A percentile compares a stretch with the other conserved stretches of the same genome.
phyloP scores from a whole-genome alignment of 192 early-diverging fungal species.

The Backusella parvicylindrica region DNA sequence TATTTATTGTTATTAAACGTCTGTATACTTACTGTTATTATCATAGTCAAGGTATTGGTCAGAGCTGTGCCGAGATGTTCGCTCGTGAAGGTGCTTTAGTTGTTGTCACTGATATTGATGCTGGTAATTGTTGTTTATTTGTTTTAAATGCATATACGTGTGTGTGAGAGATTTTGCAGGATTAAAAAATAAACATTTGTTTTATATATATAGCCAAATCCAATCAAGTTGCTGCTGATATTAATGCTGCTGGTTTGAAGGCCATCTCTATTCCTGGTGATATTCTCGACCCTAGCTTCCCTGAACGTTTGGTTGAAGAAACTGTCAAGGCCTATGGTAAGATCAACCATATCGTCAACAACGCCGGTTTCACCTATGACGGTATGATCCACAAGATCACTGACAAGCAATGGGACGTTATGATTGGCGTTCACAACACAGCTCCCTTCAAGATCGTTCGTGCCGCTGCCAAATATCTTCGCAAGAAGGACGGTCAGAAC shows the following conservation, averaged over 20 bases:
- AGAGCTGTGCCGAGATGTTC: slow-evolving; percentile 88
- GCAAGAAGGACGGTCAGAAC: slow-evolving; percentile 54
- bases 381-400: slow-evolving; percentile 88
- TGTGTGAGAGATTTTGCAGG: neutral
- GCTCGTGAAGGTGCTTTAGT: slow-evolving; percentile 85
- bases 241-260: slow-evolving; percentile 73
- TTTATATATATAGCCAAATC: slow-evolving; percentile 44
- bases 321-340: slow-evolving; percentile 67
- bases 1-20: neutral
- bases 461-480: slow-evolving; percentile 53
- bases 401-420: slow-evolving; percentile 93
- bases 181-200: neutral
- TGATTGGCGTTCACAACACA: slow-evolving; percentile 65
- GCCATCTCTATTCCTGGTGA: slow-evolving; percentile 79
- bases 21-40: neutral
- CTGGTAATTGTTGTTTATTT: slow-evolving; percentile 29
- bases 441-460: slow-evolving; percentile 62
- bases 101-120: slow-evolving; percentile 93
- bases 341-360: slow-evolving; percentile 90
- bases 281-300: slow-evolving; percentile 52
- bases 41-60: slow-evolving; percentile 76
- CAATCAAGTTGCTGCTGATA: slow-evolving; percentile 83
- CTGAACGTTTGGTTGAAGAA: slow-evolving; percentile 51
- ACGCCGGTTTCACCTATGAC: slow-evolving; percentile 95
- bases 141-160: no score